Conservation (phyloP, 78 protist species). For the Dictyostelium capitatum region DNA sequence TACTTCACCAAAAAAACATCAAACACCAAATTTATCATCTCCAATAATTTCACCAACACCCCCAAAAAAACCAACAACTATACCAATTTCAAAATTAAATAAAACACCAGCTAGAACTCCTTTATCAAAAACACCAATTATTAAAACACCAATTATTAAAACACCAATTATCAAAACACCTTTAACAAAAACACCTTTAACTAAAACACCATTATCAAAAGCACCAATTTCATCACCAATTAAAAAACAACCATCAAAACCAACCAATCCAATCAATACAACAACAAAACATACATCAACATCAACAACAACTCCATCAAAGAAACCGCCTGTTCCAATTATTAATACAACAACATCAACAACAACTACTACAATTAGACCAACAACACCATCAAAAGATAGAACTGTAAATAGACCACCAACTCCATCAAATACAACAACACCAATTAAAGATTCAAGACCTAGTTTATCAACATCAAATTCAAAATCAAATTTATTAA, state of each 20-base stretch:
- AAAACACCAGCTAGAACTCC: not conserved
- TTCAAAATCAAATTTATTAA: not conserved
- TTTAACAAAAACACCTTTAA: not conserved
- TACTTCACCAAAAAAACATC: not conserved
- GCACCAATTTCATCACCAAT: not conserved
- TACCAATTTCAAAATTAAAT: not conserved
- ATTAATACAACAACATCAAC: not conserved
- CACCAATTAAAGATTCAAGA: slow-evolving; percentile 9
- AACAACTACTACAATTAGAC: not conserved
- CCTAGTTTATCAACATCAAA: not conserved
- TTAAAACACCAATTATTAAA: not conserved
- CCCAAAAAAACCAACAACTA: not conserved
- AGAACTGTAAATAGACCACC: not conserved
- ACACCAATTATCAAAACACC: not conserved
- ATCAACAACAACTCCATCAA: not conserved
- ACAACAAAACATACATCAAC: not conserved
- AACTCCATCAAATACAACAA: not conserved
- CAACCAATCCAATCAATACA: not conserved
- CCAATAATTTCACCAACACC: not conserved
- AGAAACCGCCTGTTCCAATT: not conserved
- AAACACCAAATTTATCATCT: not conserved
- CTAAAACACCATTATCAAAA: not conserved
- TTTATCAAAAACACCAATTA: not conserved
- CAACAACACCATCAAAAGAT: slow-evolving; percentile 21
- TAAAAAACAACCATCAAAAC: not conserved